Conservation (phyloP, 768 basidiomycete genomes). For the Leccinum rimulosum region DNA sequence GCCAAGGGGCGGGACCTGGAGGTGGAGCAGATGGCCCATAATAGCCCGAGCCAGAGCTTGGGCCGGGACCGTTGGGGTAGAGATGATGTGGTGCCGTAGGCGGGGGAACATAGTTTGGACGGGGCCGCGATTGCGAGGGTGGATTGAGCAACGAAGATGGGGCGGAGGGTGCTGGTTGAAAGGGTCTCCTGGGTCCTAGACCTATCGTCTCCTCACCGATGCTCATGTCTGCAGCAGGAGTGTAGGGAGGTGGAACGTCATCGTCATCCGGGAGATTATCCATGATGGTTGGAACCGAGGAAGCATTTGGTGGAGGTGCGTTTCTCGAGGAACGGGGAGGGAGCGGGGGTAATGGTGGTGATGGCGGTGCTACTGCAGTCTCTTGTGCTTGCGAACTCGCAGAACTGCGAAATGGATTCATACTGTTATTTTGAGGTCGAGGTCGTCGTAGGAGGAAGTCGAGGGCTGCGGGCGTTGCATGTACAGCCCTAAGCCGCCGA, state of each 20-base stretch:
- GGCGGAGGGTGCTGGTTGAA: slow-evolving; percentile 41
- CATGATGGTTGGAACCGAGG: not conserved
- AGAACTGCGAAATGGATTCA: slow-evolving; percentile 20
- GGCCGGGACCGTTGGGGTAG: not conserved
- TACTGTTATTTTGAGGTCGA: slow-evolving; percentile 9
- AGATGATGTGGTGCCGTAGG: slow-evolving; percentile 1
- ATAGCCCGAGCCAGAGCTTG: slow-evolving; percentile 4
- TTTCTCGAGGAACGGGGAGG: slow-evolving; percentile 3
- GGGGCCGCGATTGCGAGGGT: not conserved
- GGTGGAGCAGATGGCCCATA: slow-evolving; percentile 10
- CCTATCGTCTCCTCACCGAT: slow-evolving; percentile 63
- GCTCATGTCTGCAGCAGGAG: slow-evolving; percentile 54
- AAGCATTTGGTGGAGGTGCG: not conserved
- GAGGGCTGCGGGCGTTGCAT: not conserved
- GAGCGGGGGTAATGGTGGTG: slow-evolving; percentile 4
- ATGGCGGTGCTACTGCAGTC: not conserved
- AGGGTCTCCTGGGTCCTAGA: slow-evolving; percentile 61
- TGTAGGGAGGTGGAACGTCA: slow-evolving; percentile 73
- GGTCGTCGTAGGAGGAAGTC: not conserved
- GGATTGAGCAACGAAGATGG: slow-evolving; percentile 5
- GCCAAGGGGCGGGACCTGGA: slow-evolving; percentile 19
- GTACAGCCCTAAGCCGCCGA: too few species aligned
- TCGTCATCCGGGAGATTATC: slow-evolving; percentile 35
- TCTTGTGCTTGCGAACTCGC: not conserved
- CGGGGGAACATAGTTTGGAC: not conserved